Conservation (phyloP, 768 basidiomycete species). For the Xerocomellus dryophilus region DNA sequence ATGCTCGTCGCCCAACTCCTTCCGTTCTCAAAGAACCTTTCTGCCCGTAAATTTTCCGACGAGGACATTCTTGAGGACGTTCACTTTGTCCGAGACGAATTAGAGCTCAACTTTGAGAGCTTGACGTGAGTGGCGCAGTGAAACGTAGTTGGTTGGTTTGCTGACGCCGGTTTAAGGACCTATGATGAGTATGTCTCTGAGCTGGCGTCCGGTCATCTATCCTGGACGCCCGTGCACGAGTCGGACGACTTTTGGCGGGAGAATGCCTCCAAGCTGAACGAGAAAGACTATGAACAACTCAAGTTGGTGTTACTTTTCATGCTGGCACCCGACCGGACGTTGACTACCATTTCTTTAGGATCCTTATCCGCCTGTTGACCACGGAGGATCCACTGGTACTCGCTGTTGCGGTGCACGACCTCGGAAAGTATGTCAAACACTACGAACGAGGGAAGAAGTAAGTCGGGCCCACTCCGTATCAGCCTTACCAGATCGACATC, state of each 20-base stretch:
- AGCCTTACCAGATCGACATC: not conserved
- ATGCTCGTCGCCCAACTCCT: constrained; percentile 89
- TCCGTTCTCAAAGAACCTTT: constrained; percentile 83
- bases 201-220: constrained; percentile 81
- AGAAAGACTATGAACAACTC: constrained; percentile 78
- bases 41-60: constrained; percentile 85
- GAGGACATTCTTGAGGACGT: constrained; percentile 94
- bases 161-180: constrained; percentile 51
- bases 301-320: constrained; percentile 49
- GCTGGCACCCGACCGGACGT: not conserved
- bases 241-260: constrained; percentile 98
- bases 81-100: constrained; percentile 79
- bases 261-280: constrained; percentile 84
- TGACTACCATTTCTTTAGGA: constrained; percentile 42
- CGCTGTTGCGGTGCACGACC: constrained; percentile 89
- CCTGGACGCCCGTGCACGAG: constrained; percentile 95
- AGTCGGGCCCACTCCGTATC: constrained; percentile 20
- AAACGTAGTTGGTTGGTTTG: not conserved
- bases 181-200: constrained; percentile 97
- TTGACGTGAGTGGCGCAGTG: constrained; percentile 62
- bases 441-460: constrained; percentile 92
- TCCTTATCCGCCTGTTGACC: constrained; percentile 67
- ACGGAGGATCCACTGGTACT: constrained; percentile 72
- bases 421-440: constrained; percentile 92
- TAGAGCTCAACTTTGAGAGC: constrained; percentile 82